Conservation (phyloP, 305 asterid species). For the Fraxinus angustifolia region DNA sequence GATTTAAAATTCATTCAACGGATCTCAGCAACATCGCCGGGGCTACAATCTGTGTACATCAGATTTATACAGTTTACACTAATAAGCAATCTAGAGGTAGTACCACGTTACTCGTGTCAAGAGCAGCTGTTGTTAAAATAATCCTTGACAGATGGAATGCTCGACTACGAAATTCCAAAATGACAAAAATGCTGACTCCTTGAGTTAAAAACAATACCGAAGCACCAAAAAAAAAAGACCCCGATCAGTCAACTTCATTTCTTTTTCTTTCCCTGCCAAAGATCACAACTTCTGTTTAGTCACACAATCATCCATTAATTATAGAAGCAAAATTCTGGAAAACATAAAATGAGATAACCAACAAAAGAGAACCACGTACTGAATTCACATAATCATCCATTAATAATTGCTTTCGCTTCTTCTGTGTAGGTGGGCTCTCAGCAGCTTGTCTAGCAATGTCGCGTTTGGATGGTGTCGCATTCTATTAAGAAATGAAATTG, state of each 20-base stretch:
- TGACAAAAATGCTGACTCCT: neutral
- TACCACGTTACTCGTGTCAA: neutral
- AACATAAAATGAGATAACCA: neutral
- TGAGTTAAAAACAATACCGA: neutral
- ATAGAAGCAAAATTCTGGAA: neutral
- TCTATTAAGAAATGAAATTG: constrained; percentile 29
- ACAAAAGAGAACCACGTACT: constrained; percentile 35
- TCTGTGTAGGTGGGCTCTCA: constrained; percentile 70
- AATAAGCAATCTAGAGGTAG: neutral
- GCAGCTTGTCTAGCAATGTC: constrained; percentile 63
- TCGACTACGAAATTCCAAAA: neutral
- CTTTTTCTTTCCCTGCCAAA: constrained; percentile 72
- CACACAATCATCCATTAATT: neutral
- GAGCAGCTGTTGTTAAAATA: neutral
- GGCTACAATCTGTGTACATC: neutral
- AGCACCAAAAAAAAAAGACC: neutral
- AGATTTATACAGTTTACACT: neutral
- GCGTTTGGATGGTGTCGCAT: constrained; percentile 71
- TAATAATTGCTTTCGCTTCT: constrained; percentile 67
- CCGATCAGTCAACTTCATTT: constrained; percentile 36
- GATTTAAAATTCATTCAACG: neutral
- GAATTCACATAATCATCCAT: constrained; percentile 84
- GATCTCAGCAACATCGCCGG: neutral
- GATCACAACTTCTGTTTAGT: neutral
- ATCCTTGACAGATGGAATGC: neutral